Base-by-base conservation (phyloP, 495 filamentous ascomycete species). In the Penicillium subrubescens region DNA sequence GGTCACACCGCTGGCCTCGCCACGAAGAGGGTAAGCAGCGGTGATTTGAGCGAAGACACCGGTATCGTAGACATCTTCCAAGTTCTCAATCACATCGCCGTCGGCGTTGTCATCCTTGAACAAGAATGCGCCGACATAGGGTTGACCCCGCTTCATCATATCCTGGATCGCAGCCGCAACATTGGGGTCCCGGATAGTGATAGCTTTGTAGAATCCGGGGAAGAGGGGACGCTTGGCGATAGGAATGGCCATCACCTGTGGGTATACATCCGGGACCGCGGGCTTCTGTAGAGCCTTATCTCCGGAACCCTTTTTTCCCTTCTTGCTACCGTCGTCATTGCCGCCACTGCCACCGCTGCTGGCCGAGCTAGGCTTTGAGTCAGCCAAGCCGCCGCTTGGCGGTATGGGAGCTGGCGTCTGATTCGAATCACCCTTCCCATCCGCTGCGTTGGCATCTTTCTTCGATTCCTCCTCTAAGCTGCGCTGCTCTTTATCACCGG, bases 21-120 rank as follows among this genome's bases (percentile, higher is more conserved):
- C 91, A 66, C 89, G 87, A 52, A 93, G 88, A 27, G 94, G 93
- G 63, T 97, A 98, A 8, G 91, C 91, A 65, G 94, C 97, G 2
- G 96, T 98, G 62, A 99, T 90, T 73, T 99, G 96, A 35, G 95
- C 96, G 73, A 99, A 99, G 3, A 97, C 94, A 57, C 96, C 96
- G 35, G 93, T 90, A 69, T 97, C 92, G 74, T 98, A 90, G 10
- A 99, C 93, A 54, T 99, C 95, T 48, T 92, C 88, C 34, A 89
- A 78, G 56, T 86, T 92, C 69, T 93, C 89, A 72, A 99, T 97
- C 15, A 92, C 85, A 75, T 99, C 96, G 60, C 90, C 89, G 73
- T 97, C 93, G 57, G 90, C 90, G 61, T 90, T 91, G 72, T 97
- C 94, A 74, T 98, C 94, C 77, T 98, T 98, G 79, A 97, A 92